Percentiles rank a stretch among this genome's conserved stretches.
phyloP scores from a whole-genome alignment of 2,329 filamentous ascomycete species.

The Scedosporium boydii region DNA sequence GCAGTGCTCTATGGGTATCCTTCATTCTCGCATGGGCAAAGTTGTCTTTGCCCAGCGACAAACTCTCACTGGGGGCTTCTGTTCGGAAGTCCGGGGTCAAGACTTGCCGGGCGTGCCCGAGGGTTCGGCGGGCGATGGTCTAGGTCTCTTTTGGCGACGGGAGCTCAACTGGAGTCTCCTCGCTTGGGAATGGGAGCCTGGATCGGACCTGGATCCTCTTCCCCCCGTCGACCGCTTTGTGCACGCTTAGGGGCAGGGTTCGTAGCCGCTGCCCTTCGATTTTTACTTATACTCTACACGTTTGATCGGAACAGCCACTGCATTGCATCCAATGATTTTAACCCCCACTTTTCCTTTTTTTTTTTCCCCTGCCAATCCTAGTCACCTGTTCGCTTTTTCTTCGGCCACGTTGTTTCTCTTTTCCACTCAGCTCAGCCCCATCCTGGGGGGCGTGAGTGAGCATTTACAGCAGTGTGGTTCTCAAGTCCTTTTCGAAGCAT shows the following conservation, averaged over 20 bases:
- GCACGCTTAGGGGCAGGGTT: constrained; percentile 1
- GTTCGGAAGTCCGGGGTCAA: constrained; percentile 58
- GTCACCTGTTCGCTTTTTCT: not conserved
- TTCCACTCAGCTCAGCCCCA: too few species aligned
- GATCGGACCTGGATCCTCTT: constrained; percentile 24
- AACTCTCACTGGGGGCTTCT: constrained; percentile 72
- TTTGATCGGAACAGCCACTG: not conserved
- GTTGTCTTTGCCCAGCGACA: constrained; percentile 75
- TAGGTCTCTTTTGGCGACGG: constrained; percentile 61
- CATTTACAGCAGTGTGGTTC: too few species aligned
- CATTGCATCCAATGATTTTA: not conserved
- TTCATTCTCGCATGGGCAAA: constrained; percentile 85
- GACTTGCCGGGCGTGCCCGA: constrained; percentile 26
- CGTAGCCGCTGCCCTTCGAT: not conserved
- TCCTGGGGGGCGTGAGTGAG: too few species aligned
- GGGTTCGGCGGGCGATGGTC: constrained; percentile 44
- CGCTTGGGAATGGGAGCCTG: constrained; percentile 65
- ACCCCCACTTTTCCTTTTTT: too few species aligned
- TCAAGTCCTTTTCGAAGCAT: too few species aligned
- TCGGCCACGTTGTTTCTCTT: too few species aligned
- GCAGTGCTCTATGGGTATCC: constrained; percentile 93
- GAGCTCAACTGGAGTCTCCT: constrained; percentile 82
- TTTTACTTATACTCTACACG: not conserved
- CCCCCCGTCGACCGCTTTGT: constrained; percentile 4
- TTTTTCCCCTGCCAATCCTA: not conserved